These are phyloP conservation scores for Trametes cinnabarina DNA, from an alignment of 768 basidiomycete species.

Conservation along the genomic window DNA sequence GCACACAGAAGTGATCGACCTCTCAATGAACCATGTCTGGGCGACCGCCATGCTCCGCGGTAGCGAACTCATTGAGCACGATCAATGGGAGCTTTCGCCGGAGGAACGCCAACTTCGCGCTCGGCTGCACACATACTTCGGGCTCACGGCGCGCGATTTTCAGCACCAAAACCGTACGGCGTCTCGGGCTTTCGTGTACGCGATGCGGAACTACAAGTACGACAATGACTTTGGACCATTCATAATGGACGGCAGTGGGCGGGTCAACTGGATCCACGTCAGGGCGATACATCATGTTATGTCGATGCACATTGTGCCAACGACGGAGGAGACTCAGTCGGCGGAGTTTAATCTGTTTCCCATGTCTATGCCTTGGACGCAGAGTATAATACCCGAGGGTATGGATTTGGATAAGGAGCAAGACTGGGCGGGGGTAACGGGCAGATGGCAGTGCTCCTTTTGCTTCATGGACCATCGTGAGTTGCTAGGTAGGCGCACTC, in stretches of 20 bases:
- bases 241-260: slow-evolving; percentile 39
- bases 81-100: slow-evolving; percentile 22
- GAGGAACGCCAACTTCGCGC: slow-evolving; percentile 49
- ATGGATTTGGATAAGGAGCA: slow-evolving; percentile 36
- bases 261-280: slow-evolving; percentile 61
- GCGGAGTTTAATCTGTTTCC: slow-evolving; percentile 35
- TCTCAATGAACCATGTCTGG: slow-evolving; percentile 54
- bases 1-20: slow-evolving; percentile 20
- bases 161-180: slow-evolving; percentile 31
- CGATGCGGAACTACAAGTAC: slow-evolving; percentile 52
- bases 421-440: slow-evolving; percentile 62
- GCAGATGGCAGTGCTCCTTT: slow-evolving; percentile 62
- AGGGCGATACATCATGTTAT: slow-evolving; percentile 55
- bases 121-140: slow-evolving; percentile 55
- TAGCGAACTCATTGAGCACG: slow-evolving; percentile 44
- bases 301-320: slow-evolving; percentile 49
- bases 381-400: slow-evolving; percentile 44
- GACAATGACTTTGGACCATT: slow-evolving; percentile 60
- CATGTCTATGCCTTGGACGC: slow-evolving; percentile 54
- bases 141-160: slow-evolving; percentile 49
- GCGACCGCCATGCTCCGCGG: slow-evolving; percentile 42
- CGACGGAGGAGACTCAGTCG: slow-evolving; percentile 19
- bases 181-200: slow-evolving; percentile 60
- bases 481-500: slow-evolving; percentile 49
- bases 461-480: slow-evolving; percentile 69